Percentiles rank a stretch among this genome's conserved stretches.
These are phyloP conservation scores for Grammothele lineata DNA, from an alignment of 768 basidiomycete species.

Conservation along the genomic window DNA sequence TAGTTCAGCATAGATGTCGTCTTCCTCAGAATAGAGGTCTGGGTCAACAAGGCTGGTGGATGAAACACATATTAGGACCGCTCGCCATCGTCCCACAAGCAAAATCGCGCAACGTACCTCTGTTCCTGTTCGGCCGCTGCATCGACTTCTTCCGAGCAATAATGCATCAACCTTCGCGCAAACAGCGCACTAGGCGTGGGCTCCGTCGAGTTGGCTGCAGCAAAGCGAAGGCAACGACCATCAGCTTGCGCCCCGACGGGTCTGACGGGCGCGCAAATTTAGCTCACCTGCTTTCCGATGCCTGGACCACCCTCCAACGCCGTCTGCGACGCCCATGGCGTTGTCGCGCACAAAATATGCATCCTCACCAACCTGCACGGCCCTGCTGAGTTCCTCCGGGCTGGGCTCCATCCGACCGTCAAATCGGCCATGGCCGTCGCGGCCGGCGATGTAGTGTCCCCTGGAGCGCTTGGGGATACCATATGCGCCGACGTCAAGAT, in stretches of 20 bases:
- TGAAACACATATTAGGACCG: not conserved
- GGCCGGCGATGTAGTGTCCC: slow-evolving; percentile 19
- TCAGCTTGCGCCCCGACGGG: too few species aligned
- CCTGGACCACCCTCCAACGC: slow-evolving; percentile 90
- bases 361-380: slow-evolving; percentile 88
- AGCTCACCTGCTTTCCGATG: slow-evolving; percentile 37
- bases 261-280: not conserved
- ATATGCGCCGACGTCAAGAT: slow-evolving; percentile 77
- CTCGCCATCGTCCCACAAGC: too few species aligned
- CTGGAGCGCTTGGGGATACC: slow-evolving; percentile 68
- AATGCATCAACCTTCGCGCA: slow-evolving; percentile 83
- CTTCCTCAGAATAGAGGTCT: slow-evolving; percentile 22
- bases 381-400: slow-evolving; percentile 36
- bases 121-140: slow-evolving; percentile 13
- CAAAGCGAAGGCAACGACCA: not conserved
- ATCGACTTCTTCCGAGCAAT: slow-evolving; percentile 59
- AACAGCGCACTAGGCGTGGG: slow-evolving; percentile 53
- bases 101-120: not conserved
- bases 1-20: slow-evolving; percentile 39
- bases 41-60: not conserved
- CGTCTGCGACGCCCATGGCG: slow-evolving; percentile 92
- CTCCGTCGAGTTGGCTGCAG: slow-evolving; percentile 19
- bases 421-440: slow-evolving; percentile 21
- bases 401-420: slow-evolving; percentile 7
- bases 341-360: slow-evolving; percentile 81